phyloP scores from a whole-genome alignment of 768 basidiomycete genomes.

The Tremella mesenterica region DNA sequence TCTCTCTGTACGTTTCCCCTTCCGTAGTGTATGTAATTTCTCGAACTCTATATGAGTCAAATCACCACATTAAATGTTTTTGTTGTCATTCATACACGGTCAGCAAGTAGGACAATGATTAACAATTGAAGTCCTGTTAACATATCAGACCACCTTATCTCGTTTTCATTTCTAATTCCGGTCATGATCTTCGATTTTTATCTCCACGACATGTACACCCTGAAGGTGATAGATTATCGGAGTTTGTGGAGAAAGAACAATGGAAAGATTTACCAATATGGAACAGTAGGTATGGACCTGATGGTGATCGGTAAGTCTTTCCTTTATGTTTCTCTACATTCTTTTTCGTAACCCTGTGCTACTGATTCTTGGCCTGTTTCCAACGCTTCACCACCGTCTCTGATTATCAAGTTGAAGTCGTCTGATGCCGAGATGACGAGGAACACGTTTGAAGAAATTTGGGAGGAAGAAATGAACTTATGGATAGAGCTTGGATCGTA shows the following conservation, averaged over 20 bases:
- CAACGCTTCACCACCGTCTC: too few species aligned
- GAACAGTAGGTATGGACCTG: constrained; percentile 55
- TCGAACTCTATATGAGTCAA: too few species aligned
- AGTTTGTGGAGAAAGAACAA: neutral
- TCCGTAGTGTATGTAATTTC: too few species aligned
- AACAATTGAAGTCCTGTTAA: too few species aligned
- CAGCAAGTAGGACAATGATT: too few species aligned
- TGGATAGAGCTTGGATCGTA: too few species aligned
- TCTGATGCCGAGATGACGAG: too few species aligned
- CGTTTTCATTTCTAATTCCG: constrained; percentile 62
- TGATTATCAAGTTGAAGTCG: too few species aligned
- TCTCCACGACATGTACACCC: constrained; percentile 47
- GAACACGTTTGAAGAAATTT: too few species aligned
- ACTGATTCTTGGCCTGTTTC: neutral
- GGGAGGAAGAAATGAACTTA: too few species aligned
- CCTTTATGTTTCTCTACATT: neutral
- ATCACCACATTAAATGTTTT: too few species aligned
- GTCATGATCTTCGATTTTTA: constrained; percentile 73
- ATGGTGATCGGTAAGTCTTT: constrained; percentile 12
- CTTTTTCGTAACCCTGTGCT: neutral
- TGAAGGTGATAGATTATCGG: neutral
- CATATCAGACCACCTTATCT: constrained; percentile 65
- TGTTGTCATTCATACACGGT: too few species aligned
- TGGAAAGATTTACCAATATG: neutral
- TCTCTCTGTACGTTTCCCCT: neutral